Conservation (phyloP, 2,329 filamentous ascomycete species). For the Aspergillus jensenii region DNA sequence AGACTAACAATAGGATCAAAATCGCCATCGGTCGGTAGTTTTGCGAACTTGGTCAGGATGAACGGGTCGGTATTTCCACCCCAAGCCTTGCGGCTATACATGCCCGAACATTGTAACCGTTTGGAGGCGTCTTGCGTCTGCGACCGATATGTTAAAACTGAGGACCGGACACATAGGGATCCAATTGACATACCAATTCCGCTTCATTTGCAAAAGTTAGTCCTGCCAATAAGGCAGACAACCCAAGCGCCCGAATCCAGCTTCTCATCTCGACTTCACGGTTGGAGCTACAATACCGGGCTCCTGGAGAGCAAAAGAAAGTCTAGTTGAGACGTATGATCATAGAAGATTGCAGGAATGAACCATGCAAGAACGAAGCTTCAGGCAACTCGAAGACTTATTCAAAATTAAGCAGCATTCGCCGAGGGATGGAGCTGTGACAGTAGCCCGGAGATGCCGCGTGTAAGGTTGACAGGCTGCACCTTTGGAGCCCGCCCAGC, state of each 20-base stretch:
- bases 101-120: slow-evolving; percentile 82
- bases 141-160: neutral
- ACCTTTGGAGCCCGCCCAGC: slow-evolving; percentile 11
- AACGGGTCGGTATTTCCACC: slow-evolving; percentile 84
- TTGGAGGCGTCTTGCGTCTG: slow-evolving; percentile 76
- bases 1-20: slow-evolving; percentile 77
- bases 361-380: neutral
- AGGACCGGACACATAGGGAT: neutral
- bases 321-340: slow-evolving; percentile 14
- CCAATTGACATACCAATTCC: slow-evolving; percentile 38
- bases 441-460: slow-evolving; percentile 16
- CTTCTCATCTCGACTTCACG: slow-evolving; percentile 38
- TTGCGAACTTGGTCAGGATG: slow-evolving; percentile 78
- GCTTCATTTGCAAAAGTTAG: slow-evolving; percentile 46
- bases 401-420: slow-evolving; percentile 6
- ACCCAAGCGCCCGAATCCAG: slow-evolving; percentile 37
- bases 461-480: slow-evolving; percentile 15
- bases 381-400: slow-evolving; percentile 2
- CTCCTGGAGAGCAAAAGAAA: slow-evolving; percentile 20
- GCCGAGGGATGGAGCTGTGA: slow-evolving; percentile 15
- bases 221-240: slow-evolving; percentile 39
- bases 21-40: slow-evolving; percentile 57
- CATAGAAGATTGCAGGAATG: slow-evolving; percentile 20
- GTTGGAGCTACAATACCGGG: slow-evolving; percentile 24
- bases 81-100: slow-evolving; percentile 91